Evolutionary conservation across 441 rosid species (phyloP).

Genomic region (Erysimum cheiri): DNA sequence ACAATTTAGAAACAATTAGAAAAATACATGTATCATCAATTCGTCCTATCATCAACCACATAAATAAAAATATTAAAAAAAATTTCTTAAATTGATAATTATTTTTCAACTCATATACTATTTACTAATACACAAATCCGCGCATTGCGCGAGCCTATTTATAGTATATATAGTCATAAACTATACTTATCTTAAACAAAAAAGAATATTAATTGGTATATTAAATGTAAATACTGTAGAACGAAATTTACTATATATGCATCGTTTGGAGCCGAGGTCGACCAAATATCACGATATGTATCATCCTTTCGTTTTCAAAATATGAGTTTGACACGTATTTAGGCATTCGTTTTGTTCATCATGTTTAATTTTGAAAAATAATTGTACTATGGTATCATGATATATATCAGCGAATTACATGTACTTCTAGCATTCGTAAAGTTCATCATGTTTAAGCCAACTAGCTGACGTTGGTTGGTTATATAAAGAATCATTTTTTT

Average conservation of each 20-base stretch:
- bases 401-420: not conserved
- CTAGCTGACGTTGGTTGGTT: not conserved
- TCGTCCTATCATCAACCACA: no score
- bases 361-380: not conserved
- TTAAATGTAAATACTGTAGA: not conserved
- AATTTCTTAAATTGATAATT: no score
- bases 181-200: not conserved
- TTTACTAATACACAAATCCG: no score
- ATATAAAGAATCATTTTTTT: not conserved
- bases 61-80: no score
- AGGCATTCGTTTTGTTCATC: not conserved
- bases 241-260: not conserved
- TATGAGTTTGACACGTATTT: not conserved
- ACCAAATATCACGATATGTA: slow-evolving; percentile 5
- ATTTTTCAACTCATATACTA: no score
- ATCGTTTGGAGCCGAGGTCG: slow-evolving; percentile 9
- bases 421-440: not conserved
- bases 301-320: not conserved
- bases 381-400: not conserved
- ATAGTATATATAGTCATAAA: not conserved
- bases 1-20: no score
- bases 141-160: no score
- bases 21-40: no score
- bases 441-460: not conserved
- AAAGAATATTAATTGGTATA: not conserved